phyloP scores from a whole-genome alignment of 805 yeast genomes.

The Cyberlindnera petersonii region DNA sequence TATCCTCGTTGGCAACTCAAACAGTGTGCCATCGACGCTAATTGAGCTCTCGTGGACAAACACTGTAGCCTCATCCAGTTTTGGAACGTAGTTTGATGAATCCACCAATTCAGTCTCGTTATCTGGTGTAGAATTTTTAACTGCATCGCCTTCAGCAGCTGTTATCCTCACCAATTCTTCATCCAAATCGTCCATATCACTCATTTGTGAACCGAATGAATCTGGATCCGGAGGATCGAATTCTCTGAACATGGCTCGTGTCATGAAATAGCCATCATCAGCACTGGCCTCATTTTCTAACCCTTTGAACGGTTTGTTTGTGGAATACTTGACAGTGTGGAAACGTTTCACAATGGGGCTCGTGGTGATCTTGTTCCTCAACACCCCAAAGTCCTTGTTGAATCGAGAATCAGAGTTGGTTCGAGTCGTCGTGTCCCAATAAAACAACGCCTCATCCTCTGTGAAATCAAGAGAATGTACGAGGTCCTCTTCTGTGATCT shows the following conservation, averaged over 20 bases:
- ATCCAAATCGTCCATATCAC: constrained; percentile 16
- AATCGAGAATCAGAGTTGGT: background rate
- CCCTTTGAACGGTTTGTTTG: constrained; percentile 20
- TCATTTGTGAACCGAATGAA: constrained; percentile 21
- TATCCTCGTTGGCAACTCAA: constrained; percentile 15
- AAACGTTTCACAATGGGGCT: constrained; percentile 38
- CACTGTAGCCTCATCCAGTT: constrained; percentile 15
- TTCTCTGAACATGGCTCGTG: constrained; percentile 25
- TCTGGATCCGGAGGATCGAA: constrained; percentile 22
- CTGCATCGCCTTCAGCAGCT: constrained; percentile 15
- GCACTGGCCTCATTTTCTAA: constrained; percentile 8
- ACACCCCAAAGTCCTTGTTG: constrained; percentile 2
- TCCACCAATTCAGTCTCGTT: constrained; percentile 5
- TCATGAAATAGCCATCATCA: constrained; percentile 29
- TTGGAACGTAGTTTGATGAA: constrained; percentile 11
- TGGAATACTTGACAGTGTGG: constrained; percentile 27
- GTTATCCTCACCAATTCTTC: constrained; percentile 17
- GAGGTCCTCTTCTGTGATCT: constrained; percentile 8
- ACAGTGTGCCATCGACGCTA: constrained; percentile 11
- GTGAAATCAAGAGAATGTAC: background rate
- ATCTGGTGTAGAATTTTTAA: constrained; percentile 13
- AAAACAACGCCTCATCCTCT: constrained; percentile 2
- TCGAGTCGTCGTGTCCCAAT: constrained; percentile 8
- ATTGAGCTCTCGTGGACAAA: constrained; percentile 17
- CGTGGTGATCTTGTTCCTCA: constrained; percentile 33